Base-by-base conservation (phyloP, 129 eudicot genomes). In the Pulicaria dysenterica region DNA sequence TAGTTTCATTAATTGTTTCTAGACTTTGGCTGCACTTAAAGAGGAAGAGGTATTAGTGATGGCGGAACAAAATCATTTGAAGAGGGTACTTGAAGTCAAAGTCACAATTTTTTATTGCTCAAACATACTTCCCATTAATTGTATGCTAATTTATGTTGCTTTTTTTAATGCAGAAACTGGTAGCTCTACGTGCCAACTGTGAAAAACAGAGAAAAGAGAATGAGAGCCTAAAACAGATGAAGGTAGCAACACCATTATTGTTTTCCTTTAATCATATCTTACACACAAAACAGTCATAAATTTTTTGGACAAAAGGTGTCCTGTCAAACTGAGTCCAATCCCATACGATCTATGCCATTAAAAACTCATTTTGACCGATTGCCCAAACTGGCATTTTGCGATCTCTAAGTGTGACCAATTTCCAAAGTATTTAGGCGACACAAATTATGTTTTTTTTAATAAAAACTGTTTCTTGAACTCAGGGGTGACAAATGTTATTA, bases 21-120 rank as follows among this genome's bases (percentile, higher is more conserved):
- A 80, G 80, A 68, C 84, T 19, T 60, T 80, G 76, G 84, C 73
- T 45, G 84, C 75, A 69, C 80, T 80, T 40, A 80, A 62, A 68
- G 84, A 67, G 77, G 84, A 80, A 40, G 80, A 71, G 55, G 14
- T 55, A 5, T 76, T 74, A 16, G 34, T 80, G 44, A 42, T 74
- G n/a, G 75, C 54, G 72, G 84, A 80, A 54, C 79, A 70, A 74
- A 80, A 69, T 55, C 59, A 60, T 53, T 64, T 80, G 39, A 80
- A 74, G 47, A 80, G 44, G 73, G 84, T 80, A 74, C 41, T 58
- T 43, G 16, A 15, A 31, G 51, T 53, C 50, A 64, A 72, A 50
- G 41, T 4, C 1, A 36, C 49, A n/a, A 42, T 15, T 61, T 46
- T 46, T 43, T 67, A 39, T 15, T 15, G 51, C 49, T 73, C 59